Evolutionary conservation across 345 rosid species (phyloP), one percentile per base, ranked within the genome.

Genomic region (Noccaea bulbosa): DNA sequence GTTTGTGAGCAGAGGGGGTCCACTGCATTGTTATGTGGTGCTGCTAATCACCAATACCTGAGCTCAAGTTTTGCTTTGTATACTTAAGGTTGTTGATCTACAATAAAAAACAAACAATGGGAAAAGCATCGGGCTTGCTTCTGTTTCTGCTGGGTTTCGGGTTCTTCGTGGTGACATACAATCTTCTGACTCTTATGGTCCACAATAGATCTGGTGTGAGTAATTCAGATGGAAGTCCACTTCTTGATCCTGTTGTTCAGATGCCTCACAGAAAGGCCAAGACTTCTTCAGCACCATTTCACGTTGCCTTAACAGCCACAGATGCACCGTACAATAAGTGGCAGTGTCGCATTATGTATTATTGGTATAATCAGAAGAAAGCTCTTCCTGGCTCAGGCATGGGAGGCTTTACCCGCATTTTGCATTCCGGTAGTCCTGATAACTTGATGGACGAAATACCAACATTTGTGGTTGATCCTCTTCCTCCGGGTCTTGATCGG

Each of bases 341-440:
- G 99, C 99, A 94, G 77, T 88, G 96, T 81, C 96, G 97, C 66
- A 87, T 94, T 0, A 89, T 91, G 96, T 88, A 91, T 69, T 94
- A 94, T 58, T 94, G 98, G 98, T 94, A 94, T 76, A 89, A 83
- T 71, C 86, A 82, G 86, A 71, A 75, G 72, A 94, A 82, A 83
- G 82, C 83, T 70, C 77, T 76, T 82, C 96, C 90, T 27, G 89
- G 91, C 45, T 94, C 98, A 0, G 96, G 88, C 52, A 91, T 94
- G 96, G 99, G 99, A 10, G 91, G 93, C 68, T 94, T 94, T 60
- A 91, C 98, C 1, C 87, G 99, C 16, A 75, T 94, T 70, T 81
- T 94, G 84, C 98, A 94, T 77, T 94, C 99, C 0, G 98, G 99
- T 56, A 83, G 60, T 55, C 77, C 93, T 5, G 99, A 94, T 75